These are phyloP conservation scores for Eruca vesicaria DNA, from an alignment of 441 rosid genomes.

Conservation along the genomic window DNA sequence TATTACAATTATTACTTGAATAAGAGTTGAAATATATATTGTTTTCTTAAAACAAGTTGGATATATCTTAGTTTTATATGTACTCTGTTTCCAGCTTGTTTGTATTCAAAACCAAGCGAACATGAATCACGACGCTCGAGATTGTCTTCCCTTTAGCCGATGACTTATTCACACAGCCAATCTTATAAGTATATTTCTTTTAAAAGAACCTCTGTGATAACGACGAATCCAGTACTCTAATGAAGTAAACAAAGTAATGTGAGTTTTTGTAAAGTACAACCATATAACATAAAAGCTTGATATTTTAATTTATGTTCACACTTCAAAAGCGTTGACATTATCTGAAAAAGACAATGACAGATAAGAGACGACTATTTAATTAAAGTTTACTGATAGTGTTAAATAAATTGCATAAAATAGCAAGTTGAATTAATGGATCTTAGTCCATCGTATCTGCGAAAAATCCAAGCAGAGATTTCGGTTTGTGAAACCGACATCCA, in stretches of 20 bases:
- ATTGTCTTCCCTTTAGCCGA: conserved; percentile 23
- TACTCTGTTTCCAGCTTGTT: conserved; percentile 18
- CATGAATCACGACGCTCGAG: conserved; percentile 31
- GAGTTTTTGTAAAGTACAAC: background rate
- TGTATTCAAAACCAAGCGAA: conserved; percentile 8
- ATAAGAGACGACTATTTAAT: background rate
- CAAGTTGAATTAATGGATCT: conserved; percentile 16
- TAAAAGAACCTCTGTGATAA: background rate
- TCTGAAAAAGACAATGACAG: conserved; percentile 11
- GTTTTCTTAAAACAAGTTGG: conserved; percentile 1
- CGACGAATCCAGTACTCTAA: background rate
- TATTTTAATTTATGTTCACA: background rate
- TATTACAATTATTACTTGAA: background rate
- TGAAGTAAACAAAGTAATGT: background rate
- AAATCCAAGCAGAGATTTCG: conserved; percentile 12
- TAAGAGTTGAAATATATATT: background rate
- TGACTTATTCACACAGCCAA: conserved; percentile 12
- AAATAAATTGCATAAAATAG: background rate
- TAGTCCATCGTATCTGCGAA: conserved; percentile 16
- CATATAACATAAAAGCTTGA: background rate
- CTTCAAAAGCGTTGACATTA: conserved; percentile 28
- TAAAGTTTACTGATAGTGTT: background rate
- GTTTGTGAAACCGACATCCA: background rate
- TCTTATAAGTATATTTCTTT: background rate
- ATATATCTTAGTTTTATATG: background rate